Conservation (phyloP, 1,139 yeast species). For the Scheffersomyces parashehatae region DNA sequence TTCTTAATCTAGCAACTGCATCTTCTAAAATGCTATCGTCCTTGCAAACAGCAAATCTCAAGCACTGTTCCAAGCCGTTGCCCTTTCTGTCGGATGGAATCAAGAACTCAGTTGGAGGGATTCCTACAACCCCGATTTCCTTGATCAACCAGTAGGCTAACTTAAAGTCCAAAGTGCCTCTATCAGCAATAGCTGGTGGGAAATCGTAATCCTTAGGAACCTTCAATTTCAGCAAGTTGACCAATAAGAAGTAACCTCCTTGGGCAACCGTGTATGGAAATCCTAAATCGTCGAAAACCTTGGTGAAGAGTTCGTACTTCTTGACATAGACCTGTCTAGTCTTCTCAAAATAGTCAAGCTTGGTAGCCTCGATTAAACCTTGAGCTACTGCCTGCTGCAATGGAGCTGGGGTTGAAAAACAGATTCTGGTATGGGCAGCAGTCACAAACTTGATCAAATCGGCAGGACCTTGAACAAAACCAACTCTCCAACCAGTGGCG, state of each 20-base stretch:
- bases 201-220: conserved; percentile 70
- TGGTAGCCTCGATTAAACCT: conserved; percentile 64
- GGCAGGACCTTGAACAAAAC: conserved; percentile 91
- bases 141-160: conserved; percentile 90
- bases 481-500: conserved; percentile 98
- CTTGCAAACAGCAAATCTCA: conserved; percentile 95
- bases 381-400: conserved; percentile 88
- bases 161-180: conserved; percentile 81
- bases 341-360: conserved; percentile 63
- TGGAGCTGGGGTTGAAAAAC: conserved; percentile 90
- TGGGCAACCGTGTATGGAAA: conserved; percentile 88
- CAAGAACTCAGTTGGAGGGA: conserved; percentile 94
- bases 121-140: conserved; percentile 91
- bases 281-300: conserved; percentile 80
- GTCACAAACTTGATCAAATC: conserved; percentile 77
- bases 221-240: conserved; percentile 78
- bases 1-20: conserved; percentile 74
- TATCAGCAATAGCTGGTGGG: conserved; percentile 64
- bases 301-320: conserved; percentile 71
- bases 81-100: conserved; percentile 60
- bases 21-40: conserved; percentile 77
- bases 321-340: conserved; percentile 66
- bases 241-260: conserved; percentile 91
- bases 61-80: conserved; percentile 74
- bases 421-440: conserved; percentile 90